Conservation (phyloP, 371 early-diverging fungal genomes). For the Mortierella sp. region DNA sequence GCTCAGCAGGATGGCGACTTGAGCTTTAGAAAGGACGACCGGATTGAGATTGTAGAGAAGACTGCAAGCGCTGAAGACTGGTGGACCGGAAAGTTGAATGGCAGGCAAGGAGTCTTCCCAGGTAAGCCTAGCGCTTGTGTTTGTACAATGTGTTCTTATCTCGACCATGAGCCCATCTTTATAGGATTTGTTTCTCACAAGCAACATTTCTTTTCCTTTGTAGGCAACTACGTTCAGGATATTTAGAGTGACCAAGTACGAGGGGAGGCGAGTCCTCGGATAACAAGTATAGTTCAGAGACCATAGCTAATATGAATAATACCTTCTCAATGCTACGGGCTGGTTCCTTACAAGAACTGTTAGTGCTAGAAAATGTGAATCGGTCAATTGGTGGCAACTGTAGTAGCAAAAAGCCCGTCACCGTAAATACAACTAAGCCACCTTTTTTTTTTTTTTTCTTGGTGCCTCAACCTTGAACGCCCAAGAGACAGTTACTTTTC, state of each 20-base stretch:
- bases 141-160: not conserved
- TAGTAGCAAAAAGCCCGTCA: not conserved
- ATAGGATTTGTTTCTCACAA: not conserved
- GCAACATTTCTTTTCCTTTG: not conserved
- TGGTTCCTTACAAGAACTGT: too few species aligned
- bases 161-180: not conserved
- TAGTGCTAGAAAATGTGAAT: too few species aligned
- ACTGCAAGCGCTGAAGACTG: constrained; percentile 76
- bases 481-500: not conserved
- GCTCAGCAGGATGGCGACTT: constrained; percentile 81
- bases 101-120: constrained; percentile 78
- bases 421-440: not conserved
- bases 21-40: constrained; percentile 76
- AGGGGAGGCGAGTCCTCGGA: not conserved
- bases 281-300: not conserved
- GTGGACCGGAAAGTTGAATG: constrained; percentile 83
- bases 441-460: constrained; percentile 6
- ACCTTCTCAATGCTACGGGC: not conserved
- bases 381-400: not conserved
- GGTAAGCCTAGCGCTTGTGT: constrained; percentile 35
- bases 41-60: constrained; percentile 74
- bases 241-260: constrained; percentile 11
- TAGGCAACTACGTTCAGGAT: constrained; percentile 58
- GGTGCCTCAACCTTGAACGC: not conserved
- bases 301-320: not conserved